phyloP scores from a whole-genome alignment of 768 basidiomycete species.

The Suillus lakei region DNA sequence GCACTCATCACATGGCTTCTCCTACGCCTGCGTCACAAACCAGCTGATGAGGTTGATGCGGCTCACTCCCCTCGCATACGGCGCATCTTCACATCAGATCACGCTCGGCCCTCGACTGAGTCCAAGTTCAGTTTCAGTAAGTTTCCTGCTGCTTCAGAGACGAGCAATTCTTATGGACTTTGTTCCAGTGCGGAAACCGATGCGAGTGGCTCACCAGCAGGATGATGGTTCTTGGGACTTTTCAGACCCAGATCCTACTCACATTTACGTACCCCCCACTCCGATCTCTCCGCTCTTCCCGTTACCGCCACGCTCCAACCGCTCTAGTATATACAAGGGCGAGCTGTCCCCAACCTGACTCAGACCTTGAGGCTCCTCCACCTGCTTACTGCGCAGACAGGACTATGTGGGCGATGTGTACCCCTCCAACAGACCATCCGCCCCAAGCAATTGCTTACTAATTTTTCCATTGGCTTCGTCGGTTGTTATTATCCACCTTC shows the following conservation, averaged over 20 bases:
- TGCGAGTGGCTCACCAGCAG: constrained; percentile 25
- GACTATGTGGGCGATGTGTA: constrained; percentile 10
- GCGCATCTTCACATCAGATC: constrained; percentile 13
- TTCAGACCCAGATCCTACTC: constrained; percentile 28
- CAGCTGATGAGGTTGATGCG: background rate
- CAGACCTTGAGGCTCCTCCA: constrained; percentile 30
- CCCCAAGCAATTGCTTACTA: background rate
- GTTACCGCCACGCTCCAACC: constrained; percentile 13
- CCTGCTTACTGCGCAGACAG: constrained; percentile 29
- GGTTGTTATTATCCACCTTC: background rate
- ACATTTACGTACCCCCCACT: constrained; percentile 7
- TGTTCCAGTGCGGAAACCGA: constrained; percentile 27
- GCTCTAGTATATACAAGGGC: constrained; percentile 27
- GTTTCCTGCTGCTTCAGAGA: constrained; percentile 8
- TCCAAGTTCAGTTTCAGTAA: constrained; percentile 35
- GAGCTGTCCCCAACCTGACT: constrained; percentile 14
- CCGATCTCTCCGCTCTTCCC: background rate
- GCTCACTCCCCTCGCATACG: background rate
- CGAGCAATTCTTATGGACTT: background rate
- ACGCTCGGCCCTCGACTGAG: constrained; percentile 24
- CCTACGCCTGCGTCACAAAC: constrained; percentile 25
- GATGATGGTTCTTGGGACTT: constrained; percentile 35
- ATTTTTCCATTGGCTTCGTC: background rate
- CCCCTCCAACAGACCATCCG: constrained; percentile 2
- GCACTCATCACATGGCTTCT: constrained; percentile 30